Percentiles rank a stretch among this genome's conserved stretches.
These are phyloP conservation scores for Lactifluus hygrophoroides DNA, from an alignment of 768 basidiomycete species.

Conservation along the genomic window DNA sequence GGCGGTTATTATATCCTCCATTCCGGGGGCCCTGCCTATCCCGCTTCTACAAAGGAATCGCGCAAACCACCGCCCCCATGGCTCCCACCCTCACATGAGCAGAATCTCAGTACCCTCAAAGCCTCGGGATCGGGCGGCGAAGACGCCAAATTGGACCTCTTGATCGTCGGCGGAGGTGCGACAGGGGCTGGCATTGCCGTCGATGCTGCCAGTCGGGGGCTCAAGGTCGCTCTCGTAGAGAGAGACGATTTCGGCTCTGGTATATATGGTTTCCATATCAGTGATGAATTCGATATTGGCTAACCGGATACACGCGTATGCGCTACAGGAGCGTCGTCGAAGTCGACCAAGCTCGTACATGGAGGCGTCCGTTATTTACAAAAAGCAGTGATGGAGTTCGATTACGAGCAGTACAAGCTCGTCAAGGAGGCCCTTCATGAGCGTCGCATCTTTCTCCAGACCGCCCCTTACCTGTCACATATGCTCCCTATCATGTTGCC, in stretches of 20 bases:
- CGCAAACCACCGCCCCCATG: conserved; percentile 71
- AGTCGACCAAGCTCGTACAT: conserved; percentile 97
- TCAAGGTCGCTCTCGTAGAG: conserved; percentile 91
- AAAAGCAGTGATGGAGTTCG: conserved; percentile 91
- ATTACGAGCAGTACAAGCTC: conserved; percentile 95
- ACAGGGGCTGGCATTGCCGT: conserved; percentile 96
- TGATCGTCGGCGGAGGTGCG: conserved; percentile 90
- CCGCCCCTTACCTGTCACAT: conserved; percentile 83
- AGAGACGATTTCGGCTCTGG: conserved; percentile 87
- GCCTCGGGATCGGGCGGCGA: conserved; percentile 30
- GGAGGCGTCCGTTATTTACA: conserved; percentile 97
- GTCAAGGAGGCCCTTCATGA: conserved; percentile 94
- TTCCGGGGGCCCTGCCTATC: conserved; percentile 64
- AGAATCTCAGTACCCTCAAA: conserved; percentile 54
- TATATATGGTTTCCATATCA: conserved; percentile 29
- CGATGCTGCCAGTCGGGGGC: conserved; percentile 85
- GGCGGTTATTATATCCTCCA: conserved; percentile 66
- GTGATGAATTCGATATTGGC: background rate
- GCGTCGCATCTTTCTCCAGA: conserved; percentile 87
- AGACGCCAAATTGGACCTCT: conserved; percentile 61
- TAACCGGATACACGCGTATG: background rate
- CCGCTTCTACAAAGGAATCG: conserved; percentile 51
- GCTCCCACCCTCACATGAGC: conserved; percentile 62
- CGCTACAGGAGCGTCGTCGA: conserved; percentile 78
- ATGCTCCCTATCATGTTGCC: conserved; percentile 98